Evolutionary conservation across 2,329 filamentous ascomycete genomes (phyloP), one percentile per base, ranked within the genome.

Genomic region (Rhinocladiella mackenziei): DNA sequence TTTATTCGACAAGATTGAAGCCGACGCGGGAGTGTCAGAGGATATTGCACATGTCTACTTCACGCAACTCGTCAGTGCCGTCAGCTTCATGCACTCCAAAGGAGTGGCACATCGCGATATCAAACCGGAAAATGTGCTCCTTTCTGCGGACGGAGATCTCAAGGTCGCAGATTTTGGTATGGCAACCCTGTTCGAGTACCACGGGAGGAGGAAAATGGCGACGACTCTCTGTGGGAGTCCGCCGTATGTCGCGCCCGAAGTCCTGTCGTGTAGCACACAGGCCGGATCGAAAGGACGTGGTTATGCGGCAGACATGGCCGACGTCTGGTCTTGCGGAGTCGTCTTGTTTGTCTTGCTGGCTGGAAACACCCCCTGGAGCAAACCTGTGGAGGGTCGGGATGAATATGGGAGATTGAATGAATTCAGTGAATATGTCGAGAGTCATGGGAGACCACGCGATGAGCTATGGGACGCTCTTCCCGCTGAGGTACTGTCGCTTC

Each of bases 1-100:
- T 63, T 75, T 98, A 5, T 98, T 98, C 65, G 92, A 98, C 79
- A 98, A 98, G 73, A 97, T 98, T 58, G 94, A 98, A 69, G 89
- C 92, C 13, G 92, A 98, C 65, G 86, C 91, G 32, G 92, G 92
- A 35, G 88, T 97, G n/a, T 80, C 84, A 5, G 82, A 94, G 64
- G 87, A 97, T 62, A 88, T 98, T 61, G 91, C 92, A 23, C 94
- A 98, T 63, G 80, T 96, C 50, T 98, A 97, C 71, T 98, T 98
- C 65, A 78, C 83, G 2, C 92, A 98, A 68, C 77, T 98, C 50
- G 78, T 97, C 57, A 82, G 82, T 61, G 92, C 91, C 6, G 86
- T 97, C 51, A 84, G 84, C 60, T 98, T 89, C 69, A 94, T 97
- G 78, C 92, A 98, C 68, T 87, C 86, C 23, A 96, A 92, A 65